Evolutionary conservation across 208 protist species (phyloP), one percentile per base, ranked within the genome.

Genomic region (Wallacemonas rigidus): DNA sequence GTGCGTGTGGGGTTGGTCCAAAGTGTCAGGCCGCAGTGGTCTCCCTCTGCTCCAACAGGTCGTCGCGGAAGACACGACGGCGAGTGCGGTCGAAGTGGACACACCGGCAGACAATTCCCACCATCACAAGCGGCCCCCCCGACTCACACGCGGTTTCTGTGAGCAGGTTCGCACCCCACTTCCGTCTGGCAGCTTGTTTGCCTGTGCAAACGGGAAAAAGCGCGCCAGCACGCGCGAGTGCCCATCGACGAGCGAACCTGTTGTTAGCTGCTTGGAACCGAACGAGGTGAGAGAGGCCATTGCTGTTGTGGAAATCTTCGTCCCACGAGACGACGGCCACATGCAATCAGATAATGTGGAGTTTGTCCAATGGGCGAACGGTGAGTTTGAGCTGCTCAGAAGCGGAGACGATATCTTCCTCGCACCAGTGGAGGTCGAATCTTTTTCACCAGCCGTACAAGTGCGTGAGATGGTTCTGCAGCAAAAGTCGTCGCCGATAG

Each of bases 1-100:
- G 45, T 89, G 78, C 68, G 54, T 91, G n/a, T 94, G 89, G 89
- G 89, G 89, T 4, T 94, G 89, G 89, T 88, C 87, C 36, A 92
- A 92, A 68, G 71, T 92, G 45, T 56, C 76, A 1, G 82, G 86
- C 8, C 72, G 72, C 35, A 88, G 77, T 57, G 87, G 87, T 12
- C 65, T 86, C 1, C 64, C 74, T 8, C 71, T 94, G n/a, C 61
- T 94, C 38, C 50, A 40, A 9, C 83, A 89, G 61, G 64, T 69
- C 3, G 44, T 15, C 11, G 8, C 6, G 17, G 67, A 69, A 26
- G 39, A 50, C 12, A 11, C 53, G 11, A 17, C 39, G 40, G 45
- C 39, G 43, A 45, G 7, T 6, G 38, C 2, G 7, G 57, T 50
- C 2, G 5, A n/a, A 44, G 65, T 54, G 14, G 58, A 3, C 14